phyloP scores from a whole-genome alignment of 306 rosid species.

The Castanea crenata region DNA sequence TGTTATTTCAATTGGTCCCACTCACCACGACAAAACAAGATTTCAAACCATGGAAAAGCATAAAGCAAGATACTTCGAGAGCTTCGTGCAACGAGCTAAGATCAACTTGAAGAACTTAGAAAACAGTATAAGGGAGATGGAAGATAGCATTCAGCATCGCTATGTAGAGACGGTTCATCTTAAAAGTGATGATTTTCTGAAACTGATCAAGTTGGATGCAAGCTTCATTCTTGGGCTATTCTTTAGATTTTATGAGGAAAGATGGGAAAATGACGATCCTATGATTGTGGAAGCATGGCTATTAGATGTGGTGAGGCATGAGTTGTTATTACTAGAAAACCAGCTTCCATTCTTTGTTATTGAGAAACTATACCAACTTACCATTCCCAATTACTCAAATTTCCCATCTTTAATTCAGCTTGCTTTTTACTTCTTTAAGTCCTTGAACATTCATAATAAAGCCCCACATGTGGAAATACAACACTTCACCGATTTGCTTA shows the following conservation, averaged over 20 bases:
- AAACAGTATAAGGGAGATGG: not conserved
- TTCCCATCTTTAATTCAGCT: constrained; percentile 19
- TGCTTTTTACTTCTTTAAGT: constrained; percentile 5
- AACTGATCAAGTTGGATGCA: constrained; percentile 22
- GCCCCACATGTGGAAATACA: too few species aligned
- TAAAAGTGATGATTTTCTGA: constrained; percentile 3
- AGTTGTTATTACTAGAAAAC: constrained; percentile 31
- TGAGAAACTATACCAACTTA: not conserved
- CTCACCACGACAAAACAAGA: constrained; percentile 7
- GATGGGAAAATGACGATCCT: not conserved
- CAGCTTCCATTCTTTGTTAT: constrained; percentile 29
- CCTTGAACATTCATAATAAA: constrained; percentile 5
- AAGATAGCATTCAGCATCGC: not conserved
- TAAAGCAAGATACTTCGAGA: constrained; percentile 22
- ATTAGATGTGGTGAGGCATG: not conserved
- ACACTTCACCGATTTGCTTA: constrained; percentile 25
- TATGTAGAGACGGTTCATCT: constrained; percentile 14
- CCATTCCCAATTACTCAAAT: not conserved
- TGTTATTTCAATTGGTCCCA: constrained; percentile 40
- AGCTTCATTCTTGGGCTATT: constrained; percentile 28
- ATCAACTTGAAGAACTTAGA: not conserved
- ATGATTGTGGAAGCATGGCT: too few species aligned
- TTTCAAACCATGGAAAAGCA: constrained; percentile 29
- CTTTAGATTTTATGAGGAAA: not conserved
- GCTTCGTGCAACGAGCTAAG: not conserved